These are phyloP conservation scores for Macrolepiota dolichaula DNA, from an alignment of 768 basidiomycete genomes.

Conservation along the genomic window DNA sequence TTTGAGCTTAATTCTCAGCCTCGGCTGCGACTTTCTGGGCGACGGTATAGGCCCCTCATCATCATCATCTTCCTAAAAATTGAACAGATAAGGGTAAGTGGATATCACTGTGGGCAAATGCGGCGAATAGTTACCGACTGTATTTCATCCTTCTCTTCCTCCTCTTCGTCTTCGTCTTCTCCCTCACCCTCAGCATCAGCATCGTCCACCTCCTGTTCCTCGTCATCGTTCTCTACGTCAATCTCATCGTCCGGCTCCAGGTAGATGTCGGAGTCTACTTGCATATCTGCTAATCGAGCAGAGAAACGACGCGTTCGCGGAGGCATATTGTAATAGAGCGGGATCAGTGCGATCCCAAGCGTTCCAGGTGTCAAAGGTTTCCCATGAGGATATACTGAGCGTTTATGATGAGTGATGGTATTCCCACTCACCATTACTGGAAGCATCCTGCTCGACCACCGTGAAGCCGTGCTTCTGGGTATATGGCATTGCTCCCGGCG, in stretches of 20 bases:
- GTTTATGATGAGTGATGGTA: slow-evolving; percentile 7
- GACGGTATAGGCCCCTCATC: slow-evolving; percentile 18
- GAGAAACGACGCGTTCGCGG: slow-evolving; percentile 30
- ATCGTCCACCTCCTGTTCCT: slow-evolving; percentile 28
- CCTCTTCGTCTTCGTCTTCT: slow-evolving; percentile 28
- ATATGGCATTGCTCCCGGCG: background rate
- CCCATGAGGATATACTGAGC: slow-evolving; percentile 10
- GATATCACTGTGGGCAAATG: background rate
- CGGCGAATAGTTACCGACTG: slow-evolving; percentile 10
- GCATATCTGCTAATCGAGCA: slow-evolving; percentile 30
- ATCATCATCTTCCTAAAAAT: slow-evolving; percentile 16
- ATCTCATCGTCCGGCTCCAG: slow-evolving; percentile 34
- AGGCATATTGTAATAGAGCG: slow-evolving; percentile 21
- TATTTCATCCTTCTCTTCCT: slow-evolving; percentile 30
- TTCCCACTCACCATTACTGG: slow-evolving; percentile 12
- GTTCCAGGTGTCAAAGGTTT: slow-evolving; percentile 3
- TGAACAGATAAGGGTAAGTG: background rate
- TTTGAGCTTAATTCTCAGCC: slow-evolving; percentile 63
- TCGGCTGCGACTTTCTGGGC: slow-evolving; percentile 34
- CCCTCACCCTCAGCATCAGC: slow-evolving; percentile 27
- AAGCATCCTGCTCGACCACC: background rate
- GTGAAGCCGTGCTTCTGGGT: background rate
- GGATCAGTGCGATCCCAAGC: background rate
- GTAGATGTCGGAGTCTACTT: slow-evolving; percentile 28
- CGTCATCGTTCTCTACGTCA: slow-evolving; percentile 37